These are phyloP conservation scores for Fagus crenata DNA, from an alignment of 306 rosid genomes.

Conservation along the genomic window DNA sequence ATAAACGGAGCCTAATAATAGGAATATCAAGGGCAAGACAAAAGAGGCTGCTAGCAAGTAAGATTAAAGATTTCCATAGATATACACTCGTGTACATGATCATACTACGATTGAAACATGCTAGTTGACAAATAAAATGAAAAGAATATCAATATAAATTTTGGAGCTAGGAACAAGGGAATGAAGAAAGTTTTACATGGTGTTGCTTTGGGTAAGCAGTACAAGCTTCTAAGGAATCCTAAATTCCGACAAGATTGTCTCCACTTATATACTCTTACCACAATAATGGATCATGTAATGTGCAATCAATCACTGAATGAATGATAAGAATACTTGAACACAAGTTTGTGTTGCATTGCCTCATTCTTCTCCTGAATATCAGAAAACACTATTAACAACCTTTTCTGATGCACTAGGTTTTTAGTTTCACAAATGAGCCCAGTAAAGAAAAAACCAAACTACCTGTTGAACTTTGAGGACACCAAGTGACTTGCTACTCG, in stretches of 20 bases:
- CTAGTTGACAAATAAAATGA: neutral
- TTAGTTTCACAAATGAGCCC: neutral
- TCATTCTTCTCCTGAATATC: neutral
- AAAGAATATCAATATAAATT: neutral
- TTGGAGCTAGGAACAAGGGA: neutral
- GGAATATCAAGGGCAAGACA: too few species aligned
- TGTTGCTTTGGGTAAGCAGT: neutral
- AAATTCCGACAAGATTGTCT: neutral
- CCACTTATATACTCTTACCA: neutral
- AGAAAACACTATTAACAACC: neutral
- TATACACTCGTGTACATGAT: too few species aligned
- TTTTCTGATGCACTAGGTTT: neutral
- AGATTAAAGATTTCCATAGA: too few species aligned
- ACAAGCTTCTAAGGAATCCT: neutral
- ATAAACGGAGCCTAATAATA: too few species aligned
- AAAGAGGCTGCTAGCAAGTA: too few species aligned
- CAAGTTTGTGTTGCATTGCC: neutral
- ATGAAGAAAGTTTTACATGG: neutral
- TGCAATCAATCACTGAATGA: slow-evolving; percentile 1
- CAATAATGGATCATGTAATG: neutral
- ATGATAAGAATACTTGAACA: neutral
- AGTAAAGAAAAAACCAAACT: slow-evolving; percentile 12
- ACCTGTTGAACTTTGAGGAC: slow-evolving; percentile 1
- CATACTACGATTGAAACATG: too few species aligned
- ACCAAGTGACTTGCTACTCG: slow-evolving; percentile 36